These are phyloP conservation scores for Nicotiana tabacum DNA, from an alignment of 257 asterid genomes.

Conservation along the genomic window DNA sequence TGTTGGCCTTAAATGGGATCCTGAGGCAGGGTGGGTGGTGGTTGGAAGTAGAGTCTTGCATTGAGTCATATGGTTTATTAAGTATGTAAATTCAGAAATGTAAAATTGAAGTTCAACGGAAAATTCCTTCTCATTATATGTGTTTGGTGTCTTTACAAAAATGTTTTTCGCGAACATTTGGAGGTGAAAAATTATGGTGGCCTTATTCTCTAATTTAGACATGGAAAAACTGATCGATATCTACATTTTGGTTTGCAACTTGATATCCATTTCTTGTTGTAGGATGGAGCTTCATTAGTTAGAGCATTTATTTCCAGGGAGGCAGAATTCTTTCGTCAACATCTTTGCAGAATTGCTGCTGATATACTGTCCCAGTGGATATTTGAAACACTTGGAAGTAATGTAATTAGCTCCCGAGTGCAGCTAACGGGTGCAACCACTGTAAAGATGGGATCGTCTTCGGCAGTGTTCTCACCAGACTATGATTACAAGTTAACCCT, in stretches of 20 bases:
- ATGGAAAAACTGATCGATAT: not conserved
- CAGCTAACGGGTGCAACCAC: conserved; percentile 16
- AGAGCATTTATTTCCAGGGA: conserved; percentile 60
- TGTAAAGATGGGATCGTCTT: conserved; percentile 26
- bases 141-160: not conserved
- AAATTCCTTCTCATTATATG: not conserved
- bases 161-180: not conserved
- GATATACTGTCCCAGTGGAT: conserved; percentile 62
- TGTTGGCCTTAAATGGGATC: not conserved
- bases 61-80: not conserved
- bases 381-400: conserved; percentile 31
- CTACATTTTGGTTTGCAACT: not conserved
- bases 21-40: not conserved
- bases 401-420: conserved; percentile 25
- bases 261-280: conserved; percentile 21
- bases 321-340: conserved; percentile 57
- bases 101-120: not conserved
- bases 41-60: not conserved
- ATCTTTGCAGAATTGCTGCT: conserved; percentile 49
- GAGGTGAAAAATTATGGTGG: not conserved
- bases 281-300: conserved; percentile 81
- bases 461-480: conserved; percentile 1
- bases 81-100: not conserved
- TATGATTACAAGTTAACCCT: conserved; percentile 38
- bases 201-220: not conserved